phyloP scores from a whole-genome alignment of 2,329 filamentous ascomycete genomes.

The Monilinia laxa region DNA sequence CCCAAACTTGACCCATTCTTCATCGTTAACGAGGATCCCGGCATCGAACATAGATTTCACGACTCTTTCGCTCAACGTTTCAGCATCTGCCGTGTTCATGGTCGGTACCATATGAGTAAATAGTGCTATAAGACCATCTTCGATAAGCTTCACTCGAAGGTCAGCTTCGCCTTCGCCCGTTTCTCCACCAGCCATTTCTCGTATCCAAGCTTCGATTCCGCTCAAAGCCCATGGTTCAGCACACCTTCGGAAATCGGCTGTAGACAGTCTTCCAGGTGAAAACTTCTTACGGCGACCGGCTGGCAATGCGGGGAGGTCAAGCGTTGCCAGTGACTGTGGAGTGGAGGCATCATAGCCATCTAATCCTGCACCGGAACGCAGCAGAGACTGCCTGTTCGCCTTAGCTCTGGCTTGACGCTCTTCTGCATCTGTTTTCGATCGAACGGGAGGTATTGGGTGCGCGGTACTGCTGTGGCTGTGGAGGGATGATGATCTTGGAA shows the following conservation, averaged over 20 bases:
- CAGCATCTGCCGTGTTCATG: slow-evolving; percentile 97
- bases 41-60: slow-evolving; percentile 77
- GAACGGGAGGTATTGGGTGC: slow-evolving; percentile 74
- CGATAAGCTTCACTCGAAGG: slow-evolving; percentile 77
- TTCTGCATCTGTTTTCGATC: slow-evolving; percentile 90
- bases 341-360: slow-evolving; percentile 58
- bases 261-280: slow-evolving; percentile 77
- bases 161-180: slow-evolving; percentile 77
- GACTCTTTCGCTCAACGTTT: slow-evolving; percentile 76
- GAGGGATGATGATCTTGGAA: slow-evolving; percentile 76
- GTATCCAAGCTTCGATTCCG: slow-evolving; percentile 82
- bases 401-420: slow-evolving; percentile 57
- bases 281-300: slow-evolving; percentile 79
- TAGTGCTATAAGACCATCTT: slow-evolving; percentile 81
- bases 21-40: slow-evolving; percentile 77
- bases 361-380: slow-evolving; percentile 52
- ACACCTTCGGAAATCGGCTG: slow-evolving; percentile 80
- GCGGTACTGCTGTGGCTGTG: slow-evolving; percentile 80
- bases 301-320: slow-evolving; percentile 83
- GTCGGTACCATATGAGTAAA: slow-evolving; percentile 96
- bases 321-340: slow-evolving; percentile 55
- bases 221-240: slow-evolving; percentile 90
- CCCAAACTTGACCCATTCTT: slow-evolving; percentile 97
- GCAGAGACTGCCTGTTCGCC: slow-evolving; percentile 51
- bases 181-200: slow-evolving; percentile 64